Percentiles rank a stretch among this genome's conserved stretches.
Evolutionary conservation across 2,329 filamentous ascomycete species (phyloP).

Genomic region (Nothophoma quercina): DNA sequence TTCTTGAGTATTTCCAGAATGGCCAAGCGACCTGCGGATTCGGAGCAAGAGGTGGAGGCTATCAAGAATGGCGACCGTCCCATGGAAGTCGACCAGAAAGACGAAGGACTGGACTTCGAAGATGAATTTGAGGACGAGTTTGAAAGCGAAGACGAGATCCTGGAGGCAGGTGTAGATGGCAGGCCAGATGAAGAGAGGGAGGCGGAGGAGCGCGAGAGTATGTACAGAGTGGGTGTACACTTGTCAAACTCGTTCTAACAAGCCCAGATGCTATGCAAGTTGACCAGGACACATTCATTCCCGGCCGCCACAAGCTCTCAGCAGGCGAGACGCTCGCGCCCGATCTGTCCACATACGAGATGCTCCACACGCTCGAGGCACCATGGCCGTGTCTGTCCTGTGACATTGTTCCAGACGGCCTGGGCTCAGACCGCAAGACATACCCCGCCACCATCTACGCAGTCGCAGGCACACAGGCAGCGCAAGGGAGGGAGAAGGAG

Average conservation of each 20-base stretch:
- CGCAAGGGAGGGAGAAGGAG: slow-evolving; percentile 75
- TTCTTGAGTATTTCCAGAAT: slow-evolving; percentile 49
- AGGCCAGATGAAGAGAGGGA: slow-evolving; percentile 91
- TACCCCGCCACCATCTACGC: slow-evolving; percentile 96
- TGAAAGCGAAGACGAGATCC: slow-evolving; percentile 89
- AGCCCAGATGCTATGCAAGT: slow-evolving; percentile 81
- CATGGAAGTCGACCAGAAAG: slow-evolving; percentile 53
- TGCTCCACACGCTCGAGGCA: slow-evolving; percentile 93
- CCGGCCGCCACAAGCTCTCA: slow-evolving; percentile 89
- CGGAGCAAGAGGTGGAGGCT: slow-evolving; percentile 57
- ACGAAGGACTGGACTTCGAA: slow-evolving; percentile 78
- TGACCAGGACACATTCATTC: slow-evolving; percentile 94
- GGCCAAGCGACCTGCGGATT: slow-evolving; percentile 67
- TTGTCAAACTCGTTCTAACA: slow-evolving; percentile 22
- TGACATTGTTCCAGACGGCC: slow-evolving; percentile 83
- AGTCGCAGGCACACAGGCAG: slow-evolving; percentile 93
- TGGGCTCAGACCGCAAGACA: slow-evolving; percentile 89
- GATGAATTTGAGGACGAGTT: slow-evolving; percentile 95
- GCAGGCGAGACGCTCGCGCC: slow-evolving; percentile 90
- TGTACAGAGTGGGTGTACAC: slow-evolving; percentile 19
- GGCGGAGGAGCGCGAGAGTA: slow-evolving; percentile 81
- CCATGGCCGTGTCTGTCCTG: slow-evolving; percentile 98
- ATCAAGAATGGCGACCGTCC: slow-evolving; percentile 70
- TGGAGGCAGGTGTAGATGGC: slow-evolving; percentile 94
- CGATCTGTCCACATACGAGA: slow-evolving; percentile 93